Percentiles rank a stretch among this genome's conserved stretches.
phyloP scores from a whole-genome alignment of 257 asterid species.

The Jasminum sambac region DNA sequence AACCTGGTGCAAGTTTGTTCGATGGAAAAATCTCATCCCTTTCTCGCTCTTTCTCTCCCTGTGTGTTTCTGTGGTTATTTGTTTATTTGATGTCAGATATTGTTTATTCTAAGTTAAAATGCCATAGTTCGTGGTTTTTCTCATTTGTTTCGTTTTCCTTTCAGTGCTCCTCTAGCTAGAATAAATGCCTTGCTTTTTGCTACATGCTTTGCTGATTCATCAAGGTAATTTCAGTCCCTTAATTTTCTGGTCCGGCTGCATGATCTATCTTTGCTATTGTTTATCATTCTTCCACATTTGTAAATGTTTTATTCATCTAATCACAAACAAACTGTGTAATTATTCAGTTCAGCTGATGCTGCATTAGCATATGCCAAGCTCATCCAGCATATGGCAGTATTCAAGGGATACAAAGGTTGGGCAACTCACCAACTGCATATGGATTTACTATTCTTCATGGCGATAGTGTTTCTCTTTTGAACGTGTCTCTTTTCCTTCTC shows the following conservation, averaged over 20 bases:
- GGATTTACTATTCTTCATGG: slow-evolving; percentile 6
- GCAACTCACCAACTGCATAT: slow-evolving; percentile 17
- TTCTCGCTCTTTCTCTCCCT: not conserved
- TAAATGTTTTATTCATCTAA: slow-evolving; percentile 1
- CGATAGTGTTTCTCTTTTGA: slow-evolving; percentile 11
- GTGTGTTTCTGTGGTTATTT: not conserved
- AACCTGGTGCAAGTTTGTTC: not conserved
- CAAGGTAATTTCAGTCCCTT: slow-evolving; percentile 57
- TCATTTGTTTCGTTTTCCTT: slow-evolving; percentile 38
- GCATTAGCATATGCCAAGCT: slow-evolving; percentile 90
- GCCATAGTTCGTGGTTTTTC: slow-evolving; percentile 5
- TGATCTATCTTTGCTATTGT: slow-evolving; percentile 2
- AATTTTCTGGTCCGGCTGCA: slow-evolving; percentile 20
- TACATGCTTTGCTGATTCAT: slow-evolving; percentile 76
- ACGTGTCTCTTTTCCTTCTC: slow-evolving; percentile 4
- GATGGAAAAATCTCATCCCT: not conserved
- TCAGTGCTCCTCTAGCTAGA: slow-evolving; percentile 84
- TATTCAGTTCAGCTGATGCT: slow-evolving; percentile 70
- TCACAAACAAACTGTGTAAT: slow-evolving; percentile 12
- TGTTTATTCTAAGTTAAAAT: not conserved
- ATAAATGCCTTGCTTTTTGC: slow-evolving; percentile 76
- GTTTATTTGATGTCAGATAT: not conserved
- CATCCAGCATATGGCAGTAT: slow-evolving; percentile 79
- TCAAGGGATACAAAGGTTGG: slow-evolving; percentile 87
- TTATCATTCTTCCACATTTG: slow-evolving; percentile 16